A percentile compares a stretch with the other conserved stretches of the same genome.
phyloP scores from a whole-genome alignment of 1,284 basidiomycete genomes.

The Coniophora puteana region DNA sequence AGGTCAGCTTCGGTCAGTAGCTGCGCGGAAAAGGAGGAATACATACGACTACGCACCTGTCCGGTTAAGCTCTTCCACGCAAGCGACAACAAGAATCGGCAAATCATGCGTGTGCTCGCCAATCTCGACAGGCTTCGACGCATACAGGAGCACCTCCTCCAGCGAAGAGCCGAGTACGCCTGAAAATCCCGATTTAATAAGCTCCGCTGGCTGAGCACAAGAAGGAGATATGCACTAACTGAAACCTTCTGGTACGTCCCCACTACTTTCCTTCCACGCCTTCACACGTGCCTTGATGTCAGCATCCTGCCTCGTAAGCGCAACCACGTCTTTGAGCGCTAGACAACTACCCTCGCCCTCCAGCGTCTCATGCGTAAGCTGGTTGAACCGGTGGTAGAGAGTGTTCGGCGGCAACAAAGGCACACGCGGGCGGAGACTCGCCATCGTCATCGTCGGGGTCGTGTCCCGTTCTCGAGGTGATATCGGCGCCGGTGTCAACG shows the following conservation, averaged over 20 bases:
- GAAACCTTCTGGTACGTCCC: constrained; percentile 19
- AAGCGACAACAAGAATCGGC: constrained; percentile 52
- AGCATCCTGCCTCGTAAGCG: constrained; percentile 13
- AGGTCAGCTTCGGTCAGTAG: constrained; percentile 1
- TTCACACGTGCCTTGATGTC: constrained; percentile 25
- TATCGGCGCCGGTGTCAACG: constrained; percentile 1
- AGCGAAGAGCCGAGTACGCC: constrained; percentile 49
- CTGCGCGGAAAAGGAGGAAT: neutral
- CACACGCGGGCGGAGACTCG: constrained; percentile 5
- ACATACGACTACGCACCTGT: constrained; percentile 34
- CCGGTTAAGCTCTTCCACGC: constrained; percentile 57
- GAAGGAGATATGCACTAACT: constrained; percentile 22
- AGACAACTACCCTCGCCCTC: constrained; percentile 25
- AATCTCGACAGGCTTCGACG: constrained; percentile 42
- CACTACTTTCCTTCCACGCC: constrained; percentile 16
- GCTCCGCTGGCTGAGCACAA: neutral
- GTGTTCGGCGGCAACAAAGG: constrained; percentile 18
- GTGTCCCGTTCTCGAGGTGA: neutral
- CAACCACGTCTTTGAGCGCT: constrained; percentile 19
- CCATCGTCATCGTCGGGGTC: neutral
- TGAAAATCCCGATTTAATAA: constrained; percentile 14
- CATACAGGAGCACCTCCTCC: constrained; percentile 39
- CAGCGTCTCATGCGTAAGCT: constrained; percentile 21
- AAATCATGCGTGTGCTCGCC: constrained; percentile 51
- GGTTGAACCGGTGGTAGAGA: constrained; percentile 23